phyloP scores from a whole-genome alignment of 2,329 filamentous ascomycete genomes.

The Calonectria ilicicola region DNA sequence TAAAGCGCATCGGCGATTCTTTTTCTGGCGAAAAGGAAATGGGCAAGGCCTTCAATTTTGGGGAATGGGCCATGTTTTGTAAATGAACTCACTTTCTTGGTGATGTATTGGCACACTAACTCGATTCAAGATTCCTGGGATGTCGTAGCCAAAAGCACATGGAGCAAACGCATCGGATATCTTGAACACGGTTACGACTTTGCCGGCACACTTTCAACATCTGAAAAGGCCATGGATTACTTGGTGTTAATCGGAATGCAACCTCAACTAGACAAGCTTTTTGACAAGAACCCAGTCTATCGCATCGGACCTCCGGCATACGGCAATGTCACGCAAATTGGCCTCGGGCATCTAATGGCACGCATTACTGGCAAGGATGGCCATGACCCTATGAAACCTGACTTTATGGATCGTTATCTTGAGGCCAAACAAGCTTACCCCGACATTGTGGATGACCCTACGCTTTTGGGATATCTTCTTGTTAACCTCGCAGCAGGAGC shows the following conservation, averaged over 20 bases:
- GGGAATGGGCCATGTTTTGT: neutral
- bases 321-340: neutral
- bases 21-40: neutral
- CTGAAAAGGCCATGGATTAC: neutral
- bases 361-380: neutral
- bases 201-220: neutral
- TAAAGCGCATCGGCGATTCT: neutral
- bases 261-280: constrained; percentile 6
- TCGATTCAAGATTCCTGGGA: neutral
- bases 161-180: neutral
- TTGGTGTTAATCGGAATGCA: neutral
- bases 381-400: neutral
- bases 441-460: constrained; percentile 16
- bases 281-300: constrained; percentile 17
- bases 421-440: constrained; percentile 18
- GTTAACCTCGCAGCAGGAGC: constrained; percentile 47
- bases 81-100: neutral
- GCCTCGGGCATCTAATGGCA: constrained; percentile 3
- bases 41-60: neutral
- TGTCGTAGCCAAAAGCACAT: neutral
- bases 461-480: constrained; percentile 45
- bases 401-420: constrained; percentile 25
- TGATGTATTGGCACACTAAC: neutral
- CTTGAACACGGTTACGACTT: neutral
- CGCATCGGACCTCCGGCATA: neutral